Base-by-base conservation (phyloP, 495 filamentous ascomycete species). In the Tetracladium setigerum region DNA sequence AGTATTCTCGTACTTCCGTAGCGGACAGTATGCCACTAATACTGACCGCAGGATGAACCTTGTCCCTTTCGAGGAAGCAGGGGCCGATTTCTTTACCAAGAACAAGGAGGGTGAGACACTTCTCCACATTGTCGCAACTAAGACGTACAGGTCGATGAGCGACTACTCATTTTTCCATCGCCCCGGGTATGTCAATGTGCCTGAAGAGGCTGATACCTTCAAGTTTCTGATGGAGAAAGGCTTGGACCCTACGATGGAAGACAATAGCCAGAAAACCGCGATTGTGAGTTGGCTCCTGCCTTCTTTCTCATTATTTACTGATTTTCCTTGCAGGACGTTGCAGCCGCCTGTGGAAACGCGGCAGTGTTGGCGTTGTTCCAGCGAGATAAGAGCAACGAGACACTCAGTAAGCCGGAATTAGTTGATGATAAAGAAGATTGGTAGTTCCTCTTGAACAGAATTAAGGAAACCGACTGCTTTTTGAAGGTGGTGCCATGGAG, bases 201-300 rank as follows among this genome's bases (percentile, higher is more conserved):
- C 37, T 4, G 50, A 43, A 41, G 39, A 19, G 7, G 53, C 34
- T 1, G 45, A 37, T 0, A 37, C 30, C 14, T 67, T 56, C 52
- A 18, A 55, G 44, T 38, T 40, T 38, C 38, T 64, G 17, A 18
- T 61, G 49, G 32, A 40, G 30, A 55, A 47, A 47, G 63, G 62
- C 1, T 41, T 68, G 11, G 59, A 64, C 57, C 55, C 59, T 2
- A 37, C 61, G 50, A 38, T 36, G 39, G 59, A 65, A 43, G 62
- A 66, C 55, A 18, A 52, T 27, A 56, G 51, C 14, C 49, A 55
- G 47, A 57, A 50, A 46, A 65, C 53, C 11, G 48, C 57, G 5
- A 27, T 56, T n/a, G n/a, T n/a, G n/a, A n/a, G n/a, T n/a, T n/a
- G n/a, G n/a, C n/a, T n/a, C n/a, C n/a, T n/a, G n/a, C n/a, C n/a